Evolutionary conservation across 495 filamentous ascomycete genomes (phyloP).

Genomic region (Neurospora sp.): DNA sequence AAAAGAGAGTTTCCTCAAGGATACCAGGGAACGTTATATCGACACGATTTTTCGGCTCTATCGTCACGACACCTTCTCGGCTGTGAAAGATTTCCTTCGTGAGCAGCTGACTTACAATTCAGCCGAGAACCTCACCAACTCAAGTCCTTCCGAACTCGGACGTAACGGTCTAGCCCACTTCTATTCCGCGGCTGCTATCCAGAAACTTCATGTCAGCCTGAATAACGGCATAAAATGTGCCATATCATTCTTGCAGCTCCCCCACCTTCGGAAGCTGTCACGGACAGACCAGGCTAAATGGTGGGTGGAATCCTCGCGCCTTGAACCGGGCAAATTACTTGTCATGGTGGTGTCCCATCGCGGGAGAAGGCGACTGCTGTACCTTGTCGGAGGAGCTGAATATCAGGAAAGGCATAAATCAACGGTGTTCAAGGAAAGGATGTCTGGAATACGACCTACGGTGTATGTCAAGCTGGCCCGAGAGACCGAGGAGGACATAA

Average conservation of each 20-base stretch:
- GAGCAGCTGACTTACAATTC: conserved; percentile 23
- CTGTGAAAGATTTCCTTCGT: conserved; percentile 46
- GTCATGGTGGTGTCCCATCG: conserved; percentile 37
- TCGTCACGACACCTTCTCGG: conserved; percentile 54
- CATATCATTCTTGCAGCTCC: conserved; percentile 45
- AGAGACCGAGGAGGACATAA: neutral
- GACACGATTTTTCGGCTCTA: conserved; percentile 62
- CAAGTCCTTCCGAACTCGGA: conserved; percentile 1
- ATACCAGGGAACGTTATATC: conserved; percentile 43
- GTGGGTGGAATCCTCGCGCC: conserved; percentile 49
- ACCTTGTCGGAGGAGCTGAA: conserved; percentile 32
- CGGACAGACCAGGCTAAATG: conserved; percentile 38
- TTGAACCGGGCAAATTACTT: conserved; percentile 46
- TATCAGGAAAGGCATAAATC: neutral
- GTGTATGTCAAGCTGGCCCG: conserved; percentile 1
- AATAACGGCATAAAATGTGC: conserved; percentile 38
- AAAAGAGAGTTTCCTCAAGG: conserved; percentile 43
- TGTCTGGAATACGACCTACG: neutral
- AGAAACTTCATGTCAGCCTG: conserved; percentile 29
- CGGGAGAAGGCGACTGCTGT: conserved; percentile 31
- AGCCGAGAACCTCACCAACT: neutral
- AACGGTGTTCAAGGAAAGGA: neutral
- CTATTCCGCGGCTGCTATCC: conserved; percentile 30
- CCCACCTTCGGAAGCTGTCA: conserved; percentile 10
- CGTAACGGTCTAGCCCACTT: conserved; percentile 17